Conservation (phyloP, 352 stramenopile genomes). For the Pilasporangium apinafurcum region DNA sequence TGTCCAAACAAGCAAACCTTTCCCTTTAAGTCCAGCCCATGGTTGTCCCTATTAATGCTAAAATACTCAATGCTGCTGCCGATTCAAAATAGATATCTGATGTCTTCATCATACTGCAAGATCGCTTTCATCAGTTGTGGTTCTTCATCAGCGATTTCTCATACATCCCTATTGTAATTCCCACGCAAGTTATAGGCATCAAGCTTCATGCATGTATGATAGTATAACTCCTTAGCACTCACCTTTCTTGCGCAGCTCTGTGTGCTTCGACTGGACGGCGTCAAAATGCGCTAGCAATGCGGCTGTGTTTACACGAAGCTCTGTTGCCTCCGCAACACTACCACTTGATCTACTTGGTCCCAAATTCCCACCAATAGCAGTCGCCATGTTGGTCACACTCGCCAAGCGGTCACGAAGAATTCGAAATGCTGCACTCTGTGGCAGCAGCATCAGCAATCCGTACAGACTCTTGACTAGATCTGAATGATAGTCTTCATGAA, state of each 20-base stretch:
- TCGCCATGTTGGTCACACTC: slow-evolving; percentile 86
- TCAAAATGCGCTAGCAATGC: slow-evolving; percentile 71
- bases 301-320: slow-evolving; percentile 34
- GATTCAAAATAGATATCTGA: too few species aligned
- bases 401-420: slow-evolving; percentile 79
- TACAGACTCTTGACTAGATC: slow-evolving; percentile 97
- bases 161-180: slow-evolving; percentile 26
- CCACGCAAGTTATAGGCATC: neutral
- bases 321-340: slow-evolving; percentile 6
- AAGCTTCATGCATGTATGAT: neutral
- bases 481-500: slow-evolving; percentile 91
- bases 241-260: slow-evolving; percentile 68
- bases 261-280: slow-evolving; percentile 64
- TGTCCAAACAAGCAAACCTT: too few species aligned
- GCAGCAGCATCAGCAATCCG: slow-evolving; percentile 96
- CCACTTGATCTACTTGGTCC: slow-evolving; percentile 11
- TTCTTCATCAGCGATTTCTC: slow-evolving; percentile 66
- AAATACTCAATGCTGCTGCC: too few species aligned
- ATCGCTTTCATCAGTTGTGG: too few species aligned
- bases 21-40: too few species aligned
- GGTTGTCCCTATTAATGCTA: too few species aligned
- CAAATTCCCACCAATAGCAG: slow-evolving; percentile 44
- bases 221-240: neutral
- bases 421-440: slow-evolving; percentile 87
- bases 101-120: too few species aligned